Base-by-base conservation (phyloP, 2,329 filamentous ascomycete genomes). In the Fusarium beomiforme region DNA sequence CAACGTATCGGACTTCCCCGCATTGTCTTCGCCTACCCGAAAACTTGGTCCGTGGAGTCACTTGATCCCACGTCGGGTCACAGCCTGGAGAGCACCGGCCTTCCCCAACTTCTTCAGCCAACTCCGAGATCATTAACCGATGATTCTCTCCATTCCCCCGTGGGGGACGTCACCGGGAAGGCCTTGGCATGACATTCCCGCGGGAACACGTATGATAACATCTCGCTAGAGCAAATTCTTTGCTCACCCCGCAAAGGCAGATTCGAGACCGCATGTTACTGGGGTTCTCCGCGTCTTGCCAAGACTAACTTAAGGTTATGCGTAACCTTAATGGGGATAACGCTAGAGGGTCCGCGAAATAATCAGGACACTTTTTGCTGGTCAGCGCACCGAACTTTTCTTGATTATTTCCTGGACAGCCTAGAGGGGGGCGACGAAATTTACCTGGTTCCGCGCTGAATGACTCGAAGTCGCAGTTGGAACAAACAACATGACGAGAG, bases 221-320 rank as follows among this genome's bases (percentile, higher is more conserved):
- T 37, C 0, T 36, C 47, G 12, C 33, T 16, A 34, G 33, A 34
- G 33, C 13, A 16, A 29, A 29, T 29, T 29, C 29, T 34, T 13
- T n/a, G 13, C 2, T 21, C 3, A 19, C 43, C 54, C 55, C 55
- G 43, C 43, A 51, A 31, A 51, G n/a, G 23, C 23, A 50, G 23
- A 24, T 26, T 31, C 14, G 23, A 39, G 23, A 34, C 24, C 23
- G 14, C 13, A 16, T 16, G n/a, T 21, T 29, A 21, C 37, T 51
- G 44, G 31, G 60, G 44, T 42, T 46, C 46, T 61, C 44, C 61
- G 46, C 57, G n/a, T 61, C 41, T 44, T 47, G 29, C 33, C 56
- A 23, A 36, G 26, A 43, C 23, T n/a, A 37, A 51, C 19, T 51
- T 58, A 36, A 51, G 41, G 44, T 24, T 58, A 54, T 36, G 36